Evolutionary conservation across 352 stramenopile species (phyloP).

Genomic region (Pythium plurisporium): DNA sequence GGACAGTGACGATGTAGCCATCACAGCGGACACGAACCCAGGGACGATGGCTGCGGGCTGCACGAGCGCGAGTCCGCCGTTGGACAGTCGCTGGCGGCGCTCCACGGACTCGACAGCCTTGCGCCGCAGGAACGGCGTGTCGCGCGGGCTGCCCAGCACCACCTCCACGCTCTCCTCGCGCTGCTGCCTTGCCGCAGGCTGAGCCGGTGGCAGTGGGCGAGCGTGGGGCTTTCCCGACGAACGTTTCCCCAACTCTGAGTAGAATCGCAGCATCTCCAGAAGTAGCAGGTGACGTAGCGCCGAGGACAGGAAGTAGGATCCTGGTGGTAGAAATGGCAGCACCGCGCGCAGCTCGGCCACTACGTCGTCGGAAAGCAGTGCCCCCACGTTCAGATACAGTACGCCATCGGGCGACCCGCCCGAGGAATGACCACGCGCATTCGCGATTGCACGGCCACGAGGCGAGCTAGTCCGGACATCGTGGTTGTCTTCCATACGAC

Average conservation of each 20-base stretch:
- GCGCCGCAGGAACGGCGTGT: slow-evolving; percentile 64
- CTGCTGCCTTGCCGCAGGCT: neutral
- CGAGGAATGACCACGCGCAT: neutral
- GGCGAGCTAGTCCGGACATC: neutral
- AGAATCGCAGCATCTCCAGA: slow-evolving; percentile 54
- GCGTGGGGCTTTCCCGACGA: neutral
- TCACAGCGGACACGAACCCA: slow-evolving; percentile 18
- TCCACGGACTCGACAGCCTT: slow-evolving; percentile 57
- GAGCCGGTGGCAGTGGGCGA: neutral
- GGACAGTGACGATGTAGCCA: slow-evolving; percentile 19
- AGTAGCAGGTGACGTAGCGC: slow-evolving; percentile 41
- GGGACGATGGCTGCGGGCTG: slow-evolving; percentile 12
- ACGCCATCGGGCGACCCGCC: slow-evolving; percentile 9
- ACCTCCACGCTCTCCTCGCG: slow-evolving; percentile 31
- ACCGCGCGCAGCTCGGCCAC: slow-evolving; percentile 42
- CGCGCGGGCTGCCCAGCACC: slow-evolving; percentile 49
- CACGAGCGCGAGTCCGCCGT: slow-evolving; percentile 37
- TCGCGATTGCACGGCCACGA: neutral
- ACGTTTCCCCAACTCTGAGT: slow-evolving; percentile 26
- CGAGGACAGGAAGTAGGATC: slow-evolving; percentile 44
- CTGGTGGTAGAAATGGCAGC: slow-evolving; percentile 43
- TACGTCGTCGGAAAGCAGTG: slow-evolving; percentile 33
- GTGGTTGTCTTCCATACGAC: neutral
- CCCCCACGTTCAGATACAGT: slow-evolving; percentile 40
- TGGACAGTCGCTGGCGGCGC: slow-evolving; percentile 36